These are phyloP conservation scores for Anaeramoeba flamelloides DNA, from an alignment of 78 protist species.

Conservation along the genomic window DNA sequence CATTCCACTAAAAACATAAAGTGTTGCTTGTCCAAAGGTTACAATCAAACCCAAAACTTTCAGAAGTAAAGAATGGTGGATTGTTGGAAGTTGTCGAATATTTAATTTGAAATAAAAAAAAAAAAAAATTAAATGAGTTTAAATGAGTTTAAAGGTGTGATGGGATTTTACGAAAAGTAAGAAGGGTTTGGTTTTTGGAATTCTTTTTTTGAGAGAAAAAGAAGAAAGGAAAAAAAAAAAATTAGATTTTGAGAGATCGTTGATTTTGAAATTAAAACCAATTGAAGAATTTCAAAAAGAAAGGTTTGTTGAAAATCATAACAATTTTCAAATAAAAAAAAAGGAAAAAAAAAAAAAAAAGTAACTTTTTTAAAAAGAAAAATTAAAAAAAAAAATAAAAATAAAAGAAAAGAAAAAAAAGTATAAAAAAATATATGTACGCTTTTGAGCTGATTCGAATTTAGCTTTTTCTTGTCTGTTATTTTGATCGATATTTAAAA, in stretches of 20 bases:
- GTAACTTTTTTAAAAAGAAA: constrained; percentile 2
- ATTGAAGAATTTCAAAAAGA: too few relatives aligned
- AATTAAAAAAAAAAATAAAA: background rate
- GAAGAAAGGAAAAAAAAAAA: background rate
- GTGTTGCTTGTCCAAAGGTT: constrained; percentile 82
- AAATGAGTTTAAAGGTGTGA: too few relatives aligned
- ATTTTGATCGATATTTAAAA: constrained; percentile 84
- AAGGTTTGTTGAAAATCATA: too few relatives aligned
- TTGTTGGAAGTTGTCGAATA: background rate
- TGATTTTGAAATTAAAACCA: too few relatives aligned
- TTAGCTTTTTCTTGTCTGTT: constrained; percentile 65
- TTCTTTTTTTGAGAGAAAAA: too few relatives aligned
- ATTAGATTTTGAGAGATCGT: constrained; percentile 18
- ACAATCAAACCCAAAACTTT: constrained; percentile 78
- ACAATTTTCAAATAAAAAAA: too few relatives aligned
- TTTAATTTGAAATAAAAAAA: too few relatives aligned
- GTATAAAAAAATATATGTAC: constrained; percentile 10
- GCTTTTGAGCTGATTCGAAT: constrained; percentile 87
- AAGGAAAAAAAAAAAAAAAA: constrained; percentile 10
- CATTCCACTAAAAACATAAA: constrained; percentile 89
- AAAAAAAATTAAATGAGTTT: too few relatives aligned
- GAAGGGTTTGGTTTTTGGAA: too few relatives aligned
- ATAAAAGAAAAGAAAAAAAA: background rate
- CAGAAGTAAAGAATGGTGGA: background rate
- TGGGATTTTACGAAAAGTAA: too few relatives aligned